Evolutionary conservation across 257 asterid species (phyloP).

Genomic region (Nicotiana undulata): DNA sequence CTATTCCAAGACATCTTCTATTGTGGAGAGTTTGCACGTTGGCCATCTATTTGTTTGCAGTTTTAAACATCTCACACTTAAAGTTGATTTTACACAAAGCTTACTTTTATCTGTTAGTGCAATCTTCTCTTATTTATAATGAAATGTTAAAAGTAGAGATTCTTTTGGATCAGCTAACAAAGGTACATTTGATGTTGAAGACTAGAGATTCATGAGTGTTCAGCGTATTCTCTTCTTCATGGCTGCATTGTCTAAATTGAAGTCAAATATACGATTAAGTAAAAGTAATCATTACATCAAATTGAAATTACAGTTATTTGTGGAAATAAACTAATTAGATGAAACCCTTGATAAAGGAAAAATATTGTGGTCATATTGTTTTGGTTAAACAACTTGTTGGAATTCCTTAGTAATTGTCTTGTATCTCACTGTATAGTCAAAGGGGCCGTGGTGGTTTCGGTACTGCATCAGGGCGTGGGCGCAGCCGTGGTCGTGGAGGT

Average conservation of each 20-base stretch:
- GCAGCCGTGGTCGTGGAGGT: conserved; percentile 34
- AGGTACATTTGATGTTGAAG: neutral
- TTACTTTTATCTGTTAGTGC: neutral
- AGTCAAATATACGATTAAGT: too few relatives aligned
- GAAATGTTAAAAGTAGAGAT: neutral
- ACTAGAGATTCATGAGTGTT: neutral
- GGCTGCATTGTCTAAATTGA: neutral
- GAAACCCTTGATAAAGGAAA: neutral
- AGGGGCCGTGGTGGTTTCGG: conserved; percentile 36
- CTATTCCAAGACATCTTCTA: neutral
- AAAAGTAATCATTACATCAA: neutral
- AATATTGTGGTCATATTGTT: neutral
- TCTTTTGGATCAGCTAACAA: neutral
- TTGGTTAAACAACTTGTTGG: neutral
- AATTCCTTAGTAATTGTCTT: neutral
- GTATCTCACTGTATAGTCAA: conserved; percentile 13
- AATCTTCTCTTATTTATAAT: neutral
- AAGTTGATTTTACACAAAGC: too few relatives aligned
- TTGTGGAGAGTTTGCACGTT: too few relatives aligned
- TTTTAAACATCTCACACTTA: too few relatives aligned
- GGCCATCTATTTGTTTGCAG: too few relatives aligned
- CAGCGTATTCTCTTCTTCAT: neutral
- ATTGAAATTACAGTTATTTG: neutral
- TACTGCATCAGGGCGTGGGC: conserved; percentile 19
- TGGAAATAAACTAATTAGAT: neutral